Percentiles rank a stretch among this genome's conserved stretches.
Conservation (phyloP, 257 asterid species). For the Capsicum pubescens region DNA sequence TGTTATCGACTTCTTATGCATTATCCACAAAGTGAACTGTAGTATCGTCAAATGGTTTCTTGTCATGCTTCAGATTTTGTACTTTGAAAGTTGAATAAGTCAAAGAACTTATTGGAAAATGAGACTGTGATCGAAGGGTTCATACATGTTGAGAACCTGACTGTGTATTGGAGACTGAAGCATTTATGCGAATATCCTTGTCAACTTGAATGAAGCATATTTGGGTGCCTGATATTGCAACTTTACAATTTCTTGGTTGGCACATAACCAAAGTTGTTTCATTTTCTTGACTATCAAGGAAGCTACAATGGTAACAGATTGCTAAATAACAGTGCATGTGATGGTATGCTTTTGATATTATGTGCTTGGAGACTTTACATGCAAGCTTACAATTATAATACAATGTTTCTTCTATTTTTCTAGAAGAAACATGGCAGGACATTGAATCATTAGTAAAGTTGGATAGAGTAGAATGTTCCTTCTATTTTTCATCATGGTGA, state of each 20-base stretch:
- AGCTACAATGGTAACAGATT: too few species aligned
- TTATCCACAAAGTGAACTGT: conserved; percentile 51
- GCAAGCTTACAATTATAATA: too few species aligned
- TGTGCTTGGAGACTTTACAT: too few species aligned
- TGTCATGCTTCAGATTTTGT: conserved; percentile 41
- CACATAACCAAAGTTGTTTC: conserved; percentile 42
- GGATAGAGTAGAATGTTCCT: too few species aligned
- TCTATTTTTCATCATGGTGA: too few species aligned
- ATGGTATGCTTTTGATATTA: too few species aligned
- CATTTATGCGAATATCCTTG: conserved; percentile 48
- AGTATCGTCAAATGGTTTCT: conserved; percentile 43
- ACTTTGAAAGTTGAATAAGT: conserved; percentile 42
- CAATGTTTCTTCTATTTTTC: too few species aligned
- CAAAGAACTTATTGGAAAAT: conserved; percentile 42
- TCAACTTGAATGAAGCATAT: conserved; percentile 45
- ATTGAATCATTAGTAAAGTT: too few species aligned
- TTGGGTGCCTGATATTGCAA: conserved; percentile 56
- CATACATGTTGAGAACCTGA: conserved; percentile 29
- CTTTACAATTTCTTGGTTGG: conserved; percentile 42
- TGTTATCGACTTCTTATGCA: background rate
- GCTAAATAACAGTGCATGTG: too few species aligned
- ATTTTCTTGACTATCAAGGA: conserved; percentile 40
- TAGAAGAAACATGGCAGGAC: too few species aligned
- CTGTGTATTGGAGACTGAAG: conserved; percentile 36
- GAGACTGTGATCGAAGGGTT: conserved; percentile 54